Conservation (phyloP, 2,329 filamentous ascomycete species). For the Penicillium sp. region DNA sequence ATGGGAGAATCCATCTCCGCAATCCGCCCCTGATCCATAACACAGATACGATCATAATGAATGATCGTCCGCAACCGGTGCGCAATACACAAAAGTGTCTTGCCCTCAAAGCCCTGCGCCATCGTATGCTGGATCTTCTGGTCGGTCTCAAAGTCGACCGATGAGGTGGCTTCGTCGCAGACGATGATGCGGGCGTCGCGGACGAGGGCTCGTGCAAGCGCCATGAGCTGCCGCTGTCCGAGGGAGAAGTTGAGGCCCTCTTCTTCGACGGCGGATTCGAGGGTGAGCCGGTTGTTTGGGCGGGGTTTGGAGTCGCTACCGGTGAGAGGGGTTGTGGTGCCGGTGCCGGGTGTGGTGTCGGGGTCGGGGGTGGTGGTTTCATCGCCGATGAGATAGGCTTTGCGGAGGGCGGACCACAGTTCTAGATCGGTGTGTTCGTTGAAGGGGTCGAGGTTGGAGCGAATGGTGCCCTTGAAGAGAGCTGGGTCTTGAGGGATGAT, state of each 20-base stretch:
- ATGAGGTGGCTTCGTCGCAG: slow-evolving; percentile 93
- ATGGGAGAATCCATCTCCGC: slow-evolving; percentile 82
- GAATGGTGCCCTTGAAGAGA: slow-evolving; percentile 49
- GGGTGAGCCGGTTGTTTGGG: slow-evolving; percentile 36
- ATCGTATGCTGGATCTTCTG: slow-evolving; percentile 93
- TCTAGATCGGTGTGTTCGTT: slow-evolving; percentile 51
- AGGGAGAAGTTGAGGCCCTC: slow-evolving; percentile 96
- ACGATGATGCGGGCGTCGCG: slow-evolving; percentile 88
- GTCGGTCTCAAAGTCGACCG: slow-evolving; percentile 95
- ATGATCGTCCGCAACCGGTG: slow-evolving; percentile 92
- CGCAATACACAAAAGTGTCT: slow-evolving; percentile 89
- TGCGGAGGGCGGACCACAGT: slow-evolving; percentile 52
- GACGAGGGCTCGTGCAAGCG: slow-evolving; percentile 86
- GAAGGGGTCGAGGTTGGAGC: slow-evolving; percentile 52
- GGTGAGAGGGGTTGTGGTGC: slow-evolving; percentile 43
- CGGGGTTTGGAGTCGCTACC: slow-evolving; percentile 47
- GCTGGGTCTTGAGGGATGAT: slow-evolving; percentile 54
- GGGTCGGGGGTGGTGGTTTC: slow-evolving; percentile 51
- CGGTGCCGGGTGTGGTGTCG: slow-evolving; percentile 41
- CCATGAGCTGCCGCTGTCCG: slow-evolving; percentile 93
- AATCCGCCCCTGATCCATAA: slow-evolving; percentile 89
- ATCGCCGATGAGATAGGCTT: slow-evolving; percentile 52
- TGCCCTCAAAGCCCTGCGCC: slow-evolving; percentile 78
- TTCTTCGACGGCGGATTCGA: slow-evolving; percentile 86
- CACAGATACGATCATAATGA: slow-evolving; percentile 91